Conservation (phyloP, 164 flowering plant species). For the Aristolochia fimbriata region DNA sequence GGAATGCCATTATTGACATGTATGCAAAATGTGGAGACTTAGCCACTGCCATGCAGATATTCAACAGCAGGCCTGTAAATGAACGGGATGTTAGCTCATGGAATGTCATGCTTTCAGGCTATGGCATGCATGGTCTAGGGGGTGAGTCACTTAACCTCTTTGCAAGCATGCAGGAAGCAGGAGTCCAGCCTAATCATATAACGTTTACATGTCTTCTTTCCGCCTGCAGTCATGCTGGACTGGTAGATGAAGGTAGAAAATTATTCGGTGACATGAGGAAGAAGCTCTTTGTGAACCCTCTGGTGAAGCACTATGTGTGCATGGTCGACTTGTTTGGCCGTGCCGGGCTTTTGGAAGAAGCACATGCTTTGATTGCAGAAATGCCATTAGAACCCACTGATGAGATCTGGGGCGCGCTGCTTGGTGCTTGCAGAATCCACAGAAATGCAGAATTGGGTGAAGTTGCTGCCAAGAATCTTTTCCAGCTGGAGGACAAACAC, state of each 20-base stretch:
- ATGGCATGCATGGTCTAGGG: constrained; percentile 37
- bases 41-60: constrained; percentile 24
- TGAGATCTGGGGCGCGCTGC: constrained; percentile 40
- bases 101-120: constrained; percentile 38
- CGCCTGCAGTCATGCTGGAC: constrained; percentile 45
- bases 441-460: constrained; percentile 27
- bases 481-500: constrained; percentile 31
- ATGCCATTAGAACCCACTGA: constrained; percentile 34
- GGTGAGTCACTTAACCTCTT: constrained; percentile 25
- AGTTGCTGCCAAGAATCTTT: constrained; percentile 29
- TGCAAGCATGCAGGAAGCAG: constrained; percentile 25
- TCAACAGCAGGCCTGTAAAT: constrained; percentile 10
- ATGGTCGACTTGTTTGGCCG: constrained; percentile 46
- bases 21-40: constrained; percentile 40
- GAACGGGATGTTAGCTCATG: constrained; percentile 25
- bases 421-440: constrained; percentile 41
- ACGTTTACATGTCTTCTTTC: constrained; percentile 33
- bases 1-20: constrained; percentile 41
- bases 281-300: constrained; percentile 15
- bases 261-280: constrained; percentile 25
- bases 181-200: constrained; percentile 32
- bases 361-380: constrained; percentile 22
- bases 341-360: constrained; percentile 31
- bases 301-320: constrained; percentile 36
- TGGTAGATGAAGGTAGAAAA: constrained; percentile 31